phyloP scores from a whole-genome alignment of 2,329 filamentous ascomycete species.

The Chalara sp. region DNA sequence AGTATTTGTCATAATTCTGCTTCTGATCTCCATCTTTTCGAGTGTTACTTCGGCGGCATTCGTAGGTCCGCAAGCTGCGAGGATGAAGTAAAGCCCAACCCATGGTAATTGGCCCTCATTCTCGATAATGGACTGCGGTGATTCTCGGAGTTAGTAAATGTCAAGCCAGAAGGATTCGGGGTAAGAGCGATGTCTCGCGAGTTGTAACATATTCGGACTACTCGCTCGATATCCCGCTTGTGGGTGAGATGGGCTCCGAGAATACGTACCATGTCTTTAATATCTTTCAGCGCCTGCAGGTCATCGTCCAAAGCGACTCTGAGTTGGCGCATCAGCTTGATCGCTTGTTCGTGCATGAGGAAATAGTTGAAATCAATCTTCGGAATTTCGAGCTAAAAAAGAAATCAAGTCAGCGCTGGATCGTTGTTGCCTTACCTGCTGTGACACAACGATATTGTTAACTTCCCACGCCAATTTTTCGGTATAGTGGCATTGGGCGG shows the following conservation, averaged over 20 bases:
- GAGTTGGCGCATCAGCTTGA: constrained; percentile 1
- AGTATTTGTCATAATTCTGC: neutral
- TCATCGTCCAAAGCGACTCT: constrained; percentile 1
- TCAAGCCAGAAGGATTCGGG: too few species aligned
- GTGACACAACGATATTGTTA: too few species aligned
- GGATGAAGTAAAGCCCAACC: neutral
- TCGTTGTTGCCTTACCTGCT: neutral
- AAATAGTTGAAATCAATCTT: constrained; percentile 9
- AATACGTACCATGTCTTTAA: neutral
- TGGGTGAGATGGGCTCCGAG: too few species aligned
- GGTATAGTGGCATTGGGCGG: too few species aligned
- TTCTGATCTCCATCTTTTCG: neutral
- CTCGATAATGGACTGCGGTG: neutral
- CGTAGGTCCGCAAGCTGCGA: neutral
- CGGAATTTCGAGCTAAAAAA: constrained; percentile 1
- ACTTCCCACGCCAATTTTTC: neutral
- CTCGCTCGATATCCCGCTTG: too few species aligned
- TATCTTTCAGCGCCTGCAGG: neutral
- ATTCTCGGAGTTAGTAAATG: too few species aligned
- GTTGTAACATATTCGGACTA: too few species aligned
- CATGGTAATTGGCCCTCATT: constrained; percentile 4
- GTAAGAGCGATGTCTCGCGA: too few species aligned
- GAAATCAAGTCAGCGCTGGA: neutral
- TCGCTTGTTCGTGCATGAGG: constrained; percentile 5
- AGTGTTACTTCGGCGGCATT: neutral